These are phyloP conservation scores for Cyberlindnera galapagoensis DNA, from an alignment of 805 yeast species.

Conservation along the genomic window DNA sequence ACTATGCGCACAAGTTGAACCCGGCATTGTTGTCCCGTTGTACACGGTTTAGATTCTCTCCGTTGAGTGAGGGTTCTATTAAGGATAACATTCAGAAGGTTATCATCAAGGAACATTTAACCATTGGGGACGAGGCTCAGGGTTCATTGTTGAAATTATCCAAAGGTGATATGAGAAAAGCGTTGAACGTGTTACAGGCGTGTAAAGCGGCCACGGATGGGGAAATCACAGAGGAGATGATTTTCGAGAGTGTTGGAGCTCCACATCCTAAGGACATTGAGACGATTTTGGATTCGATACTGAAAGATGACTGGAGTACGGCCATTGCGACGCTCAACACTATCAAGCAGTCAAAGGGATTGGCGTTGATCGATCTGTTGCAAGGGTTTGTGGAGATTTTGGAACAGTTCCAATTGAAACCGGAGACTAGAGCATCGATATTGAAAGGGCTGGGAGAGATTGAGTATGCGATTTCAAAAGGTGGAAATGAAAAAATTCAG, in stretches of 20 bases:
- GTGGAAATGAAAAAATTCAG: conserved; percentile 88
- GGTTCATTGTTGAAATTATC: conserved; percentile 62
- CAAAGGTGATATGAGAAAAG: conserved; percentile 96
- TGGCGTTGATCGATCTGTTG: conserved; percentile 83
- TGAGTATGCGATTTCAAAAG: conserved; percentile 86
- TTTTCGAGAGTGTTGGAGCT: conserved; percentile 93
- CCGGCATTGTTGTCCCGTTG: conserved; percentile 95
- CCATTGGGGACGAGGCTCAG: conserved; percentile 52
- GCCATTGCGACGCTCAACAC: conserved; percentile 60
- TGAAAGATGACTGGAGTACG: conserved; percentile 85
- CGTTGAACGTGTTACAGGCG: conserved; percentile 89
- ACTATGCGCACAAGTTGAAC: conserved; percentile 90
- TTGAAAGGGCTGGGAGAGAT: conserved; percentile 74
- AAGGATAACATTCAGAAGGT: conserved; percentile 63
- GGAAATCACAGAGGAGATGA: conserved; percentile 66
- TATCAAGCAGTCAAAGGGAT: conserved; percentile 67
- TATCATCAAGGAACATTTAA: conserved; percentile 57
- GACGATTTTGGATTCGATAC: conserved; percentile 63
- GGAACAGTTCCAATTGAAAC: conserved; percentile 58
- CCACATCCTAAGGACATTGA: conserved; percentile 87
- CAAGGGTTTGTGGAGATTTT: conserved; percentile 69
- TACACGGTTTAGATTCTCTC: conserved; percentile 89
- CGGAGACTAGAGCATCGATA: conserved; percentile 54
- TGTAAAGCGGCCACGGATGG: conserved; percentile 71
- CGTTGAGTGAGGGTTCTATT: conserved; percentile 64